Conservation (phyloP, 495 filamentous ascomycete species). For the Lasiosphaeria miniovina region DNA sequence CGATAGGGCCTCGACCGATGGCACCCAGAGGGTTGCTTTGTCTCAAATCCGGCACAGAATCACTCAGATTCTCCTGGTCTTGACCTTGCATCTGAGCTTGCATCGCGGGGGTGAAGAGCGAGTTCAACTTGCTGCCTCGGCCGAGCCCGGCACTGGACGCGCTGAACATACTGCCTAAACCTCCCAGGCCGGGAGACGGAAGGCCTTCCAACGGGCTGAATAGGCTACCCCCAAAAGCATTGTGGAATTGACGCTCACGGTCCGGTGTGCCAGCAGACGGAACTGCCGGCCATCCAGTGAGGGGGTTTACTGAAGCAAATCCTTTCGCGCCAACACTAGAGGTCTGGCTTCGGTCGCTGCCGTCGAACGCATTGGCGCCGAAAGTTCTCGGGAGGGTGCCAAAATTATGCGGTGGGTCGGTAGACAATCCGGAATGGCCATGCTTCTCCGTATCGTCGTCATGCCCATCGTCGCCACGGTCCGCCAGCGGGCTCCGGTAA, state of each 20-base stretch:
- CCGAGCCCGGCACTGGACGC: slow-evolving; percentile 48
- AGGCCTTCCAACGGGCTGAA: slow-evolving; percentile 71
- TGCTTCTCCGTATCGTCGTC: slow-evolving; percentile 60
- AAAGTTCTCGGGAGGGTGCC: slow-evolving; percentile 48
- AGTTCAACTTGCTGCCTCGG: slow-evolving; percentile 78
- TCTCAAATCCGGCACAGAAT: slow-evolving; percentile 50
- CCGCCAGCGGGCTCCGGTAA: slow-evolving; percentile 75
- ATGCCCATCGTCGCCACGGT: slow-evolving; percentile 66
- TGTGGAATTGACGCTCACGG: slow-evolving; percentile 63
- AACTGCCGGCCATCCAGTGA: slow-evolving; percentile 65
- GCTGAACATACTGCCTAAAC: slow-evolving; percentile 53
- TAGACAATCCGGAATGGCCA: slow-evolving; percentile 33
- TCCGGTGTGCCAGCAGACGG: slow-evolving; percentile 71
- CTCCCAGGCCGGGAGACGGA: slow-evolving; percentile 65
- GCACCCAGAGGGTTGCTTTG: slow-evolving; percentile 51
- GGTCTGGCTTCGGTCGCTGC: slow-evolving; percentile 81
- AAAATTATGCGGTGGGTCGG: slow-evolving; percentile 45
- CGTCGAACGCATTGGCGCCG: slow-evolving; percentile 55
- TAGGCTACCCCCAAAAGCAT: slow-evolving; percentile 66
- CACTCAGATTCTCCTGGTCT: slow-evolving; percentile 52
- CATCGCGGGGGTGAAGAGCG: slow-evolving; percentile 82
- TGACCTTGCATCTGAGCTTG: slow-evolving; percentile 79
- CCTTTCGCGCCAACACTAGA: slow-evolving; percentile 77
- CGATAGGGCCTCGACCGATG: slow-evolving; percentile 53
- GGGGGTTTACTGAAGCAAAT: slow-evolving; percentile 63